Percentiles rank a stretch among this genome's conserved stretches.
phyloP scores from a whole-genome alignment of 2,329 filamentous ascomycete species.

The Penicillium sp. region DNA sequence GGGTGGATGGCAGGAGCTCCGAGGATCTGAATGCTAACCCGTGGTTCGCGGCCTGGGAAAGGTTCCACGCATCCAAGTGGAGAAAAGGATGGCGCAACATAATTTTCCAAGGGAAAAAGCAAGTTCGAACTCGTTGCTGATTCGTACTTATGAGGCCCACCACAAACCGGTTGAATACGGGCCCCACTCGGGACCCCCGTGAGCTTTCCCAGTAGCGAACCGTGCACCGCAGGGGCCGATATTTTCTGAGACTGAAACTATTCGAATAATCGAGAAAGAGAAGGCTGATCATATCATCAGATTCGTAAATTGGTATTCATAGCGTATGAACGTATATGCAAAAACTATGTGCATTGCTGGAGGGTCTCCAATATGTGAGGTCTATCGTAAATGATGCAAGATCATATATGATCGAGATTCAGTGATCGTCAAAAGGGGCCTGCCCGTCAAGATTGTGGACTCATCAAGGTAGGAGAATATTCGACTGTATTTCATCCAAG shows the following conservation, averaged over 20 bases:
- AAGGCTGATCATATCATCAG: background rate
- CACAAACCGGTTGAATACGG: background rate
- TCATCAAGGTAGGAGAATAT: constrained; percentile 32
- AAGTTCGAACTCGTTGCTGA: background rate
- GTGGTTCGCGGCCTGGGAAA: background rate
- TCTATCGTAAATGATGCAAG: background rate
- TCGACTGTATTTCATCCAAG: constrained; percentile 34
- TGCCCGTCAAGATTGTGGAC: background rate
- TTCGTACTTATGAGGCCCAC: background rate
- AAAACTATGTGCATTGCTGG: background rate
- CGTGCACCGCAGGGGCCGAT: background rate
- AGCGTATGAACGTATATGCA: background rate
- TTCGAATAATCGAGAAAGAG: background rate
- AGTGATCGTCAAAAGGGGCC: background rate
- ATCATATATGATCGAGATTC: background rate
- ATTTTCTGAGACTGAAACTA: background rate
- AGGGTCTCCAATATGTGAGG: background rate
- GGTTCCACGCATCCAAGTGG: background rate
- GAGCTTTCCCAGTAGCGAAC: background rate
- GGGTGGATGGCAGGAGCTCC: background rate
- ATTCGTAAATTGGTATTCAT: background rate
- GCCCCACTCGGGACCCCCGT: background rate
- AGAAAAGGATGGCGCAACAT: background rate
- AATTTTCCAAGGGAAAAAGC: background rate
- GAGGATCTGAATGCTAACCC: background rate